Evolutionary conservation across 306 rosid genomes (phyloP), one percentile per base, ranked within the genome.

Genomic region (Dalbergia oliveri): DNA sequence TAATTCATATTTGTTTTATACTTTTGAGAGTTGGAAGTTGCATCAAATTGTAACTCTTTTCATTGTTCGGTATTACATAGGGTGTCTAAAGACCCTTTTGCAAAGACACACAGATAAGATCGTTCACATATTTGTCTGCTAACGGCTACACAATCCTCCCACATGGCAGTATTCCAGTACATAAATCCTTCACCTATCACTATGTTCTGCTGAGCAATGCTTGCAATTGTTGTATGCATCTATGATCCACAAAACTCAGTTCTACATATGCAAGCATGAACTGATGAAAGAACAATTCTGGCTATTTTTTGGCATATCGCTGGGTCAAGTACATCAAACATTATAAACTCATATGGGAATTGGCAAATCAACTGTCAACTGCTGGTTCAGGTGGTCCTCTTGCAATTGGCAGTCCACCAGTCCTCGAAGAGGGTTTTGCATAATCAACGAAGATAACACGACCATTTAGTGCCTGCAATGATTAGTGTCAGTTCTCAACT

Each of bases 381-480:
- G 39, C 67, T 9, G 75, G 72, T 53, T 90, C 87, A 45, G 94
- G 97, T 60, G 98, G 98, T 83, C 97, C 98, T 86, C 95, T 89
- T 1, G 98, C 98, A 85, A 92, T 86, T 37, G 95, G 95, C 83
- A 88, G 66, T 72, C 77, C 89, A 26, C 87, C 76, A 10, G 14
- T 66, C 64, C 61, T 61, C 45, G 76, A 12, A 75, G 65, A 81
- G 31, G 92, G 97, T 85, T 91, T 94, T 34, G 97, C 97, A 73
- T 87, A 92, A 80, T 91, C 94, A 78, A 91, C 97, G 76, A 86
- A 92, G 63, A 94, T 51, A 16, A 90, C 95, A n/a, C 97, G 93
- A 11, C 98, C 98, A 76, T 90, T 91, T 78, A 94, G 83, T 53
- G 89, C 84, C 98, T 94, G 91, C 83, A 54, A 77, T 63, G 26